Percentiles rank a stretch among this genome's conserved stretches.
Conservation (phyloP, 805 yeast species). For the Priceomyces melissophilus region DNA sequence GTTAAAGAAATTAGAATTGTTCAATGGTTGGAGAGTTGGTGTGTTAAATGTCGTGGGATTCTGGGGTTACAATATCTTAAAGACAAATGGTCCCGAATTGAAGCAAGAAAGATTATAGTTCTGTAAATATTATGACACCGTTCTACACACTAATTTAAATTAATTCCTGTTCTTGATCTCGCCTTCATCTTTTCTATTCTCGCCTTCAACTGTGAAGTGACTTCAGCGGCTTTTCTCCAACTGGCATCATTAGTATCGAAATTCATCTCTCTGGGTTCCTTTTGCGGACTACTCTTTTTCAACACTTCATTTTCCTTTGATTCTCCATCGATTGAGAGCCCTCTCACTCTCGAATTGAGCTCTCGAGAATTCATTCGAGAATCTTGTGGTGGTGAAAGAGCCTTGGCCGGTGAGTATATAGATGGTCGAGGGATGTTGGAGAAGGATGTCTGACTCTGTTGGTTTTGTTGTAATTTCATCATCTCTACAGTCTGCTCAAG, state of each 20-base stretch:
- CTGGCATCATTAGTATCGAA: conserved; percentile 56
- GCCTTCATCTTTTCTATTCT: conserved; percentile 89
- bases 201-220: conserved; percentile 79
- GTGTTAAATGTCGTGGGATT: conserved; percentile 73
- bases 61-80: conserved; percentile 70
- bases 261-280: conserved; percentile 16
- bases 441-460: conserved; percentile 6
- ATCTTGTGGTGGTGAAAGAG: neutral
- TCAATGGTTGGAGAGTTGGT: conserved; percentile 93
- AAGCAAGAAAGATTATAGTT: conserved; percentile 25
- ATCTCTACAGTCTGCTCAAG: conserved; percentile 46
- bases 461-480: conserved; percentile 23
- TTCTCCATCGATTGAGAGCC: conserved; percentile 34
- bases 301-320: conserved; percentile 3
- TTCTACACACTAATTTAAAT: neutral
- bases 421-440: conserved; percentile 2
- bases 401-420: neutral
- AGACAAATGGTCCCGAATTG: conserved; percentile 42
- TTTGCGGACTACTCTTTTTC: conserved; percentile 16
- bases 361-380: conserved; percentile 27
- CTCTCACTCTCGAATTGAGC: conserved; percentile 38
- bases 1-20: conserved; percentile 35
- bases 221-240: conserved; percentile 90
- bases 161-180: conserved; percentile 27
- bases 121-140: neutral